Conservation (phyloP, 768 basidiomycete genomes). For the Suillus bovinus region DNA sequence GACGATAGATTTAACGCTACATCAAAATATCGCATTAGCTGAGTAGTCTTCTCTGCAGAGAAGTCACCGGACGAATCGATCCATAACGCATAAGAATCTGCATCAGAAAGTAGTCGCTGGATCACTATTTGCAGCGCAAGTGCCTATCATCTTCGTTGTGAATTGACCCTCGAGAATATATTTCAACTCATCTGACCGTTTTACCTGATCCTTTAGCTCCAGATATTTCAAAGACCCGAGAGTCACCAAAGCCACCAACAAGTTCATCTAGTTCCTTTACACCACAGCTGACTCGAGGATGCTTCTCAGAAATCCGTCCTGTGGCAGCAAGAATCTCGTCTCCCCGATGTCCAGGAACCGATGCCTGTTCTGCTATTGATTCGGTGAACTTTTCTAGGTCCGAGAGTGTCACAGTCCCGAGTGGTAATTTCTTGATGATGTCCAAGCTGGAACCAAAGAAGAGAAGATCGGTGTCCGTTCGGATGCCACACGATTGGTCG, state of each 20-base stretch:
- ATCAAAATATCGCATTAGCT: constrained; percentile 35
- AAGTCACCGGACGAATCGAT: constrained; percentile 74
- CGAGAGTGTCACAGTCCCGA: constrained; percentile 46
- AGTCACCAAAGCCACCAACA: constrained; percentile 48
- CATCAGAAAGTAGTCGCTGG: constrained; percentile 44
- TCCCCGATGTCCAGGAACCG: constrained; percentile 42
- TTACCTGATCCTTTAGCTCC: constrained; percentile 68
- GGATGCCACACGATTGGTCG: constrained; percentile 45
- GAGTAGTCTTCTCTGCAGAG: constrained; percentile 46
- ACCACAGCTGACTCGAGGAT: constrained; percentile 32
- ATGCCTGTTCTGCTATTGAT: constrained; percentile 41
- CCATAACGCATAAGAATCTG: constrained; percentile 55
- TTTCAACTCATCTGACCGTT: constrained; percentile 48
- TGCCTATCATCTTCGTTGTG: constrained; percentile 40
- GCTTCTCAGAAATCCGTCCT: constrained; percentile 23
- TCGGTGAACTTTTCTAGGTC: constrained; percentile 46
- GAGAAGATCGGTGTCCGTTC: constrained; percentile 58
- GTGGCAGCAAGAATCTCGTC: constrained; percentile 26
- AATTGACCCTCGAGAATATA: not conserved
- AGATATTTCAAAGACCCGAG: constrained; percentile 65
- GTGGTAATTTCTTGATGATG: constrained; percentile 51
- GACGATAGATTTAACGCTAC: constrained; percentile 24
- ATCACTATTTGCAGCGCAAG: constrained; percentile 61
- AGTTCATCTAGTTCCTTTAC: constrained; percentile 52
- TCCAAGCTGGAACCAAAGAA: constrained; percentile 49